These are phyloP conservation scores for Pseudonitzschia multiseries DNA, from an alignment of 108 stramenopile species.

Conservation along the genomic window DNA sequence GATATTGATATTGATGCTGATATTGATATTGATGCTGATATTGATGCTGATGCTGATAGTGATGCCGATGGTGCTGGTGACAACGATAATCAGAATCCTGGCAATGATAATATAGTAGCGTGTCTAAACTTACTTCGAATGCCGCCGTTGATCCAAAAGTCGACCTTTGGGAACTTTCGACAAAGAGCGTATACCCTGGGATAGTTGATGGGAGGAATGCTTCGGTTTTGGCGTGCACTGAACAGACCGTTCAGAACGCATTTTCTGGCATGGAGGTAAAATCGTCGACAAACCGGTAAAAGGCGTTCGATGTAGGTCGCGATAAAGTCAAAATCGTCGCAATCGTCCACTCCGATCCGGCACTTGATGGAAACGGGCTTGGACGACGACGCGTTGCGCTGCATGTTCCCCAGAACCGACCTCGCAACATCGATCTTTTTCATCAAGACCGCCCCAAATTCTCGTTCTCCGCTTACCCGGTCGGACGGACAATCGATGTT, in stretches of 20 bases:
- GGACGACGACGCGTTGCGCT: not conserved
- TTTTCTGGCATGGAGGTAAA: conserved; percentile 72
- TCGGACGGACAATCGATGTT: conserved; percentile 75
- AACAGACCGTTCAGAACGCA: conserved; percentile 49
- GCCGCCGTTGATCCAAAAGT: conserved; percentile 78
- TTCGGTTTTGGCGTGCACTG: conserved; percentile 66
- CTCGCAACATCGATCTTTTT: conserved; percentile 19
- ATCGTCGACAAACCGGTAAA: conserved; percentile 41
- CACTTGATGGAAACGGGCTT: conserved; percentile 61
- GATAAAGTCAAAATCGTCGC: conserved; percentile 52
- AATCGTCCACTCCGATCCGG: conserved; percentile 70
- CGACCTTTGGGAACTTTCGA: conserved; percentile 61
- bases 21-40: no score
- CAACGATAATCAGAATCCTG: not conserved
- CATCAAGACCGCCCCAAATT: conserved; percentile 60
- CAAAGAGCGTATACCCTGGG: conserved; percentile 65
- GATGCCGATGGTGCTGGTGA: no score
- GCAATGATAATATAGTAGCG: no score
- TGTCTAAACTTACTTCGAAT: conserved; percentile 29
- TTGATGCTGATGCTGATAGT: no score
- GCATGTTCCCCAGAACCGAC: conserved; percentile 21
- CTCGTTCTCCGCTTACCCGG: conserved; percentile 43
- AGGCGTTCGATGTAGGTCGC: conserved; percentile 40
- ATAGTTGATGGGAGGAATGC: conserved; percentile 72
- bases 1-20: no score